A percentile compares a stretch with the other conserved stretches of the same genome.
Conservation (phyloP, 257 asterid species). For the Solanum chmielewskii region DNA sequence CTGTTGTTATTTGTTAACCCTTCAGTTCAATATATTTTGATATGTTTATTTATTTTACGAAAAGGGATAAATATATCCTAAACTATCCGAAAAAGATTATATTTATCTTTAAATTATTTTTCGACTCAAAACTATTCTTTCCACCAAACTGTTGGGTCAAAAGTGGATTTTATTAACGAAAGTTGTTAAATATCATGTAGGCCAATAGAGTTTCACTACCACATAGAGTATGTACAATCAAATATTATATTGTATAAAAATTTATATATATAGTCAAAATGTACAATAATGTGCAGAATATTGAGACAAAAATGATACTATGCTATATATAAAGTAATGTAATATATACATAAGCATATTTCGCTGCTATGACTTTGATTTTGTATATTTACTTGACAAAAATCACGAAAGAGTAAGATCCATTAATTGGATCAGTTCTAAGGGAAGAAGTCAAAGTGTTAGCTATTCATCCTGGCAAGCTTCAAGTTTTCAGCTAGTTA, state of each 20-base stretch:
- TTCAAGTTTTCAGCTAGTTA: not conserved
- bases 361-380: not conserved
- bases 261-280: not conserved
- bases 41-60: not conserved
- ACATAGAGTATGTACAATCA: no score
- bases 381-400: not conserved
- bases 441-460: not conserved
- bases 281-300: not conserved
- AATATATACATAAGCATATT: not conserved
- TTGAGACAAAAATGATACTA: not conserved
- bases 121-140: no score
- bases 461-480: not conserved
- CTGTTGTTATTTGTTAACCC: not conserved
- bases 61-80: no score
- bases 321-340: not conserved
- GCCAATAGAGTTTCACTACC: no score
- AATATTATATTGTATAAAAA: no score
- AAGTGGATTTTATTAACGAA: no score
- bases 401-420: not conserved
- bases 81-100: no score
- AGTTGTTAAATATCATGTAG: no score
- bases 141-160: no score
- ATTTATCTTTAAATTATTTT: no score
- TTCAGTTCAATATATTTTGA: not conserved
- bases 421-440: not conserved